Evolutionary conservation across 352 stramenopile genomes (phyloP).

Genomic region (Albugo laibachii): DNA sequence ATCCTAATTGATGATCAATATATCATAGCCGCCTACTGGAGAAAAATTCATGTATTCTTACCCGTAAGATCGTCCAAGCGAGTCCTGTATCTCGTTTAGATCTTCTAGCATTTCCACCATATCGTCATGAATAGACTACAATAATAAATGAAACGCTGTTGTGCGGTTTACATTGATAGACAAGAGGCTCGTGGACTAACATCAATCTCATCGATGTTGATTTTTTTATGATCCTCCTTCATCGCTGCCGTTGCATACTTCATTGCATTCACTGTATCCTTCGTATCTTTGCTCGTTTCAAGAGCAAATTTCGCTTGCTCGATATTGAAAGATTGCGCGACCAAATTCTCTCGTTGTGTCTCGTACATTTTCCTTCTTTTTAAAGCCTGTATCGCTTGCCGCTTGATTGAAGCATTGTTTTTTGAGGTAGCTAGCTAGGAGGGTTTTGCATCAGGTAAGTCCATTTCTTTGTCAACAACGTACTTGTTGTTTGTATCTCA

Average conservation of each 20-base stretch:
- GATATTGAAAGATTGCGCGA: conserved; percentile 73
- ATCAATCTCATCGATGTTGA: conserved; percentile 92
- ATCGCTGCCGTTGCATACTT: conserved; percentile 82
- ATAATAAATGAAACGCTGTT: neutral
- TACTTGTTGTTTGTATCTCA: conserved; percentile 59
- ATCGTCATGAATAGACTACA: conserved; percentile 88
- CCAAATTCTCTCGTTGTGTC: conserved; percentile 53
- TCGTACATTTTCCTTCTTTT: conserved; percentile 84
- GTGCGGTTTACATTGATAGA: neutral
- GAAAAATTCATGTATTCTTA: conserved; percentile 9
- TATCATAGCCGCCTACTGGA: neutral
- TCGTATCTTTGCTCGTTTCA: conserved; percentile 83
- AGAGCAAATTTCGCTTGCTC: conserved; percentile 80
- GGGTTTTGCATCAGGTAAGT: too few species aligned
- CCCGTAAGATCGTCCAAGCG: conserved; percentile 89
- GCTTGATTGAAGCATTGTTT: conserved; percentile 51
- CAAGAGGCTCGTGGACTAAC: conserved; percentile 11
- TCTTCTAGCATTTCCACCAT: conserved; percentile 95
- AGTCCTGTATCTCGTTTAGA: conserved; percentile 96
- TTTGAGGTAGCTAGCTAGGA: conserved; percentile 54
- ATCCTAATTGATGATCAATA: conserved; percentile 24
- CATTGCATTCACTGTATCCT: conserved; percentile 88
- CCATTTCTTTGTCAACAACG: neutral
- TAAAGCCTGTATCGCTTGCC: conserved; percentile 67
- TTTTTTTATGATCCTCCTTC: conserved; percentile 89